A percentile compares a stretch with the other conserved stretches of the same genome.
phyloP scores from a whole-genome alignment of 108 stramenopile genomes.

The Aurantiochytrium sp. region DNA sequence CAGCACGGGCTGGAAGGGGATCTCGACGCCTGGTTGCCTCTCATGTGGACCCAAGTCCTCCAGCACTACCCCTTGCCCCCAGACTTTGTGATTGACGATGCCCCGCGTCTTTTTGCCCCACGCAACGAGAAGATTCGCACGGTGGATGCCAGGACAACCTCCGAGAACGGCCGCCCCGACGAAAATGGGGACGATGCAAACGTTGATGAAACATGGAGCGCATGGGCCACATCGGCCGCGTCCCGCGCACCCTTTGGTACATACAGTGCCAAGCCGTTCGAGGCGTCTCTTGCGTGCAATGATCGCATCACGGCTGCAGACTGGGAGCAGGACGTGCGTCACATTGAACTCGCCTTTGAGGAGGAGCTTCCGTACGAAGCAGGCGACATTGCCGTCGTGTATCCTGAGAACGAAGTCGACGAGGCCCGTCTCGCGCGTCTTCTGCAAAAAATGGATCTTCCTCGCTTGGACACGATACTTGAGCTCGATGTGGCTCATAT shows the following conservation, averaged over 20 bases:
- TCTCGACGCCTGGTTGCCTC: background rate
- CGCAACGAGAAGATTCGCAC: background rate
- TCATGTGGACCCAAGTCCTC: background rate
- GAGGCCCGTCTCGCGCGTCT: background rate
- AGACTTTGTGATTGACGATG: background rate
- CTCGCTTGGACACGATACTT: background rate
- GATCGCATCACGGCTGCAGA: background rate
- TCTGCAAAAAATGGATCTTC: background rate
- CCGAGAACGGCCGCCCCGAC: too few relatives aligned
- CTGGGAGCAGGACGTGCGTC: background rate
- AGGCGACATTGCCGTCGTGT: constrained; percentile 2
- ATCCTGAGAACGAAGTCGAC: background rate
- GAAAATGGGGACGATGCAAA: too few relatives aligned
- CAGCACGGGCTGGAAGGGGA: constrained; percentile 20
- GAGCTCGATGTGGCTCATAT: background rate
- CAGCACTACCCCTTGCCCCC: background rate
- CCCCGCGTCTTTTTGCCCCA: background rate
- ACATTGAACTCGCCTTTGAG: background rate
- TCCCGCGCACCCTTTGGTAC: background rate
- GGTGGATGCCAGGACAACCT: background rate
- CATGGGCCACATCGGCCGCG: background rate
- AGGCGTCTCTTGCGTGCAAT: background rate
- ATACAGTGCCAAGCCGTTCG: background rate
- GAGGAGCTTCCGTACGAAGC: background rate
- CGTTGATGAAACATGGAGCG: background rate